Conservation (phyloP, 2,329 filamentous ascomycete species). For the Verticillium albo-atrum region DNA sequence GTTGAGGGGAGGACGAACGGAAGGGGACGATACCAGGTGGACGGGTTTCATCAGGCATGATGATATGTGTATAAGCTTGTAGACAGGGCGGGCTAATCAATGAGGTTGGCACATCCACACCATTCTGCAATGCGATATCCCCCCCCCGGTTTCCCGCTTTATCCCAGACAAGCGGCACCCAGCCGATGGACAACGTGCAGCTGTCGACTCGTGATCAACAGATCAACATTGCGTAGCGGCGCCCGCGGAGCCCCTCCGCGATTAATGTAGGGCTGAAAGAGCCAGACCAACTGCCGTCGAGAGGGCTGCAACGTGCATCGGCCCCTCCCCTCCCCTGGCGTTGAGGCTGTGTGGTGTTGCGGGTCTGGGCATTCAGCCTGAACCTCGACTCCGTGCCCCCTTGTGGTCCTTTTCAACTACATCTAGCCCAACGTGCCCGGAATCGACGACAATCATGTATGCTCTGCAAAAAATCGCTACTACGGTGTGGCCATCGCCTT, state of each 20-base stretch:
- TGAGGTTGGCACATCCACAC: background rate
- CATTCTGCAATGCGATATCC: too few relatives aligned
- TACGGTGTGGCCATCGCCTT: too few relatives aligned
- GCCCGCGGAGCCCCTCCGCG: background rate
- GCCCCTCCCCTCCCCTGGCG: too few relatives aligned
- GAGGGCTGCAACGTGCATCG: background rate
- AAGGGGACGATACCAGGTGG: background rate
- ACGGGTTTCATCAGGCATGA: background rate
- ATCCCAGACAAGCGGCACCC: background rate
- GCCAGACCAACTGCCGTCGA: background rate
- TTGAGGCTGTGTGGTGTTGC: background rate
- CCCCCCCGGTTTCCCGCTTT: too few relatives aligned
- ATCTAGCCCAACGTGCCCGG: too few relatives aligned
- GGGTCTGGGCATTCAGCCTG: too few relatives aligned
- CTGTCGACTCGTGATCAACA: background rate
- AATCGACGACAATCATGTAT: too few relatives aligned
- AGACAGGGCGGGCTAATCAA: background rate
- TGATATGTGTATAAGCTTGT: background rate
- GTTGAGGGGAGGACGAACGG: background rate
- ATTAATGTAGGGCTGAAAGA: background rate
- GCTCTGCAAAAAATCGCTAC: too few relatives aligned
- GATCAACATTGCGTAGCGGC: background rate
- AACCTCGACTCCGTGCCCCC: too few relatives aligned
- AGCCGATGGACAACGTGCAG: background rate
- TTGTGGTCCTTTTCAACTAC: too few relatives aligned